A percentile compares a stretch with the other conserved stretches of the same genome.
phyloP scores from a whole-genome alignment of 805 yeast genomes.

The Cyberlindnera euphorbiae region DNA sequence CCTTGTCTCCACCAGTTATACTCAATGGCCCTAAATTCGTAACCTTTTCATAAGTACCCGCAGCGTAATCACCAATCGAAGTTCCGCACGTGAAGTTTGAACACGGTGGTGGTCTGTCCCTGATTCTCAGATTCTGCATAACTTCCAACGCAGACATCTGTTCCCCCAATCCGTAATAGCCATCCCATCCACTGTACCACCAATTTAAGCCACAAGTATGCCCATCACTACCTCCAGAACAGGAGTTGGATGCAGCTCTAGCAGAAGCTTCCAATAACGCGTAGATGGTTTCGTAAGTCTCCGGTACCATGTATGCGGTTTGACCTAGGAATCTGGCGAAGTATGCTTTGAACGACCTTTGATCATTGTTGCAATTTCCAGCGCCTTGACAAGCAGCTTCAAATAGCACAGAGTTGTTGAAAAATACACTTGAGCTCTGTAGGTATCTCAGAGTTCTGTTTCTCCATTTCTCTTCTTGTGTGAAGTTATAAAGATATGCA shows the following conservation, averaged over 20 bases:
- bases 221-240: slow-evolving; percentile 85
- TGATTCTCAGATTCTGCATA: slow-evolving; percentile 37
- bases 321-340: slow-evolving; percentile 69
- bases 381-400: slow-evolving; percentile 80
- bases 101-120: slow-evolving; percentile 47
- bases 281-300: slow-evolving; percentile 30
- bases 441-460: slow-evolving; percentile 50
- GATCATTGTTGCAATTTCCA: slow-evolving; percentile 71
- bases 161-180: slow-evolving; percentile 79
- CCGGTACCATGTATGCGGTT: slow-evolving; percentile 69
- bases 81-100: slow-evolving; percentile 59
- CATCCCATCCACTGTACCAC: slow-evolving; percentile 68
- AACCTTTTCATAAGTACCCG: slow-evolving; percentile 43
- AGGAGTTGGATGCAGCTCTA: slow-evolving; percentile 70
- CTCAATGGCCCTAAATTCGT: slow-evolving; percentile 33
- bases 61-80: slow-evolving; percentile 54
- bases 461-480: slow-evolving; percentile 47
- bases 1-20: slow-evolving; percentile 40
- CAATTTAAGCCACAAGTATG: slow-evolving; percentile 87
- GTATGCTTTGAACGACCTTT: slow-evolving; percentile 88
- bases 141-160: slow-evolving; percentile 81
- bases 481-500: slow-evolving; percentile 60
- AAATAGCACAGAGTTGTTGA: slow-evolving; percentile 53
- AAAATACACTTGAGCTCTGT: slow-evolving; percentile 52
- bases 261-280: slow-evolving; percentile 45